Base-by-base conservation (phyloP, 1,284 basidiomycete genomes). In the Afroboletus lepidellus region DNA sequence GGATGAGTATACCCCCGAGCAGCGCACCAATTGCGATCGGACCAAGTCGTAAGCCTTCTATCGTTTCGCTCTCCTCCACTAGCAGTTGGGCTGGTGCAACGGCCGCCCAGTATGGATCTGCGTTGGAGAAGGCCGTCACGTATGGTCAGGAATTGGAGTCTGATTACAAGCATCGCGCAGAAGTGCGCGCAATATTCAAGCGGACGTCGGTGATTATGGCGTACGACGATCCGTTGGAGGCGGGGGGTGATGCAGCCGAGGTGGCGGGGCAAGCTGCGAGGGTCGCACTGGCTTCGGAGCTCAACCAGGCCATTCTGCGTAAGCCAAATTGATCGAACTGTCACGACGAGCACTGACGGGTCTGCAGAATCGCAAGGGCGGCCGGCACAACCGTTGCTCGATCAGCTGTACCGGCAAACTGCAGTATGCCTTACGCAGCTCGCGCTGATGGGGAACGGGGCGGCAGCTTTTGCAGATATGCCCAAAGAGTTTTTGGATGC, bases 221-320 rank as follows among this genome's bases (percentile, higher is more conserved):
- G 32, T 92, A 84, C 65, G 78, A 84, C 34, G 83, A 90, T 64
- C 90, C 89, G 21, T 67, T 81, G 54, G 77, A 76, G 51, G 84
- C 79, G 18, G 79, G 83, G 9, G 84, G 84, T 7, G 76, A 81
- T 44, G 77, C 83, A 18, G 79, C 81, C 15, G 80, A 82, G 59
- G 78, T 90, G 29, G 86, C 80, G 12, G 81, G 87, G 32, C 79
- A 83, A 57, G 79, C 79, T 41, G 82, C 88, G 34, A 76, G 87
- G 53, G 75, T 79, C 41, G 70, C 73, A 23, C 74, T 93, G 44
- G 89, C 89, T 21, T 83, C 81, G 51, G 88, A 91, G 70, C 70
- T 92, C 37, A 93, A 93, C 58, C 78, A 84, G 66, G 88, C 84
- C 21, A 91, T 93, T 53, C 72, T 93, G 48, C 86, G 90, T 92